These are phyloP conservation scores for Austroboletus novae-zelandiae DNA, from an alignment of 1,284 basidiomycete genomes.

Conservation along the genomic window DNA sequence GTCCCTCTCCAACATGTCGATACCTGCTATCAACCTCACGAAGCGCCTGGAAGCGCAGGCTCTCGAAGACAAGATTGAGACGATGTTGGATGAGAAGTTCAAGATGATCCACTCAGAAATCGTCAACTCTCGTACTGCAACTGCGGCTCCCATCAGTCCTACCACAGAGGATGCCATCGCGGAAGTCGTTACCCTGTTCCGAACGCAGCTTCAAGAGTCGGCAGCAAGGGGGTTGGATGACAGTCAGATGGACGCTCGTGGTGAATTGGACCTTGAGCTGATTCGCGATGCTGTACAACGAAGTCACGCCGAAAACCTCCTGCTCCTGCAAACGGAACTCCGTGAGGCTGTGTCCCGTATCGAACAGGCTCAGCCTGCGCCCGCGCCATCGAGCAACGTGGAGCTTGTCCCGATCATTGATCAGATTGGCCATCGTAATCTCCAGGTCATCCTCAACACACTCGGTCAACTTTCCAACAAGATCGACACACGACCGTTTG, in stretches of 20 bases:
- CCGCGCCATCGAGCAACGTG: constrained; percentile 16
- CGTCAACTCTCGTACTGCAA: constrained; percentile 17
- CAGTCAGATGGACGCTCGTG: constrained; percentile 64
- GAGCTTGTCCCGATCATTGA: constrained; percentile 49
- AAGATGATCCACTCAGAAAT: constrained; percentile 48
- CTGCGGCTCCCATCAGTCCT: constrained; percentile 36
- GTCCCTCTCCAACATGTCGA: constrained; percentile 41
- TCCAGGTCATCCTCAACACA: constrained; percentile 55
- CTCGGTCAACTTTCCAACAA: constrained; percentile 61
- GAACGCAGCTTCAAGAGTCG: constrained; percentile 62
- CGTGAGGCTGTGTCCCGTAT: constrained; percentile 42
- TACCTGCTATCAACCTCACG: constrained; percentile 52
- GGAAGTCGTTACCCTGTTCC: constrained; percentile 66
- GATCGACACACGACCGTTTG: constrained; percentile 47
- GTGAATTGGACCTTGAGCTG: constrained; percentile 74
- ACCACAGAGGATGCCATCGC: constrained; percentile 57
- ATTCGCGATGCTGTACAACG: constrained; percentile 69
- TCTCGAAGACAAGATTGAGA: constrained; percentile 56
- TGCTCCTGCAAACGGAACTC: constrained; percentile 58
- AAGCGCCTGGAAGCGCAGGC: constrained; percentile 57
- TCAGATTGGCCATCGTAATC: constrained; percentile 52
- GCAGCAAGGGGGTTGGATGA: constrained; percentile 59
- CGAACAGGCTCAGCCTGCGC: constrained; percentile 28
- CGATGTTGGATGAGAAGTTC: constrained; percentile 66
- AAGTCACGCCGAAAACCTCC: constrained; percentile 58